Evolutionary conservation across 225 moss, liverwort and hornwort genomes (phyloP), one percentile per base, ranked within the genome.

Genomic region (Lunularia cruciata): DNA sequence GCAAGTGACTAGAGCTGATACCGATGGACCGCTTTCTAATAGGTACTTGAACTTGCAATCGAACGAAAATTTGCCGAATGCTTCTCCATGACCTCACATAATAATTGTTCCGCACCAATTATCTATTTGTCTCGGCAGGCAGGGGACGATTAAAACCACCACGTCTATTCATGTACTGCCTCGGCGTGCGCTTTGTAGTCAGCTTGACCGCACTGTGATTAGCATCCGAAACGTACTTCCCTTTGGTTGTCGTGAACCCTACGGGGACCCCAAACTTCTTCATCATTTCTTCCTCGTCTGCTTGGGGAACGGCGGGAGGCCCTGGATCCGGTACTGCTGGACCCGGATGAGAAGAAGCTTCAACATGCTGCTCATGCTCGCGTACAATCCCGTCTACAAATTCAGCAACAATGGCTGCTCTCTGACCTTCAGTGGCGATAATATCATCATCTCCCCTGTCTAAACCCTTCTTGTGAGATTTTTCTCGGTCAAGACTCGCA

Each of bases 171-270:
- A 98, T 98, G 65, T 98, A 98, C 69, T 98, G 98, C 31, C 98
- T 80, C 32, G 98, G 98, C 10, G 77, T 69, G 43, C 93, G 89
- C 83, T 98, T 98, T 8, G 98, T 98, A 28, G 93, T 98, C 46
- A 98, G 78, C 84, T 98, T 98, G 35, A 93, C 98, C 18, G 98
- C 98, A 86, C 93, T 93, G 72, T 93, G 98, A 79, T 98, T 98
- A n/a, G 98, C 81, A 80, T 98, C 98, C 7, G 76, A 22, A 51
- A 98, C 84, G 76, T 98, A 98, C 54, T 93, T 98, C 22, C 91
- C 93, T 84, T 98, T 98, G 2, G 86, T 85, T 0, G 93, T 91
- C 43, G 82, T 87, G 63, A 98, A 98, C 15, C 91, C 91, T 35
- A 78, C 84, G 6, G 93, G 98, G 64, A 98, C 91, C 27, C 98